Evolutionary conservation across 2,329 filamentous ascomycete genomes (phyloP), one percentile per base, ranked within the genome.

Genomic region (Neonectria neomacrospora): DNA sequence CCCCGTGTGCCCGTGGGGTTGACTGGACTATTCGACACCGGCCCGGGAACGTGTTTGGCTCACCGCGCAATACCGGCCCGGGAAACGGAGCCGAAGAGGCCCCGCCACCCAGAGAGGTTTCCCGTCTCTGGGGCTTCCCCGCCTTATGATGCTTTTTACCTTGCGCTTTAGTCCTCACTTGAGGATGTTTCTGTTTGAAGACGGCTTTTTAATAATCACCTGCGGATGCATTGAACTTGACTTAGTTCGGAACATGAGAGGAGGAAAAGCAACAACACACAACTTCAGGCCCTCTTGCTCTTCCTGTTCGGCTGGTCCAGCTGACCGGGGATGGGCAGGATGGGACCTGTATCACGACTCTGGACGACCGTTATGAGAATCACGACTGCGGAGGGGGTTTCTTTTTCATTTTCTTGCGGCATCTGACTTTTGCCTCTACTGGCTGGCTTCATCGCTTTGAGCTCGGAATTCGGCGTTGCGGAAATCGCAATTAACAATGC

Each of bases 281-380:
- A 58, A 41, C 41, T 41, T 32, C 26, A 14, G 32, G 51, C 12
- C 20, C 50, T 41, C 32, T 26, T 26, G 12, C 32, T 37, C 41
- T 45, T 50, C 34, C 14, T 37, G 16, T 16, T 14, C 26, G 23
- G 37, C 50, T 10, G 5, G 3, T 11, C n/a, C 12, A 32, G 22
- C 50, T 52, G 7, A 22, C 32, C 10, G 18, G 37, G 10, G 7
- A 53, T 37, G 37, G 34, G 42, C 20, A 59, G 47, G 55, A 54
- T 8, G 53, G 53, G 52, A 62, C 65, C 65, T 68, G 66, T 67
- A 73, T 71, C 63, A 73, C 66, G 71, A 73, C 67, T 65, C 69
- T 73, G 70, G 62, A 73, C 64, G 71, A 73, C 70, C 67, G 64
- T 73, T 71, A 73, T 61, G 71, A 73, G 63, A 63, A 71, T 61